Percentiles rank a stretch among this genome's conserved stretches.
Conservation (phyloP, 2,329 filamentous ascomycete genomes). For the Dactylellina drechsleri region DNA sequence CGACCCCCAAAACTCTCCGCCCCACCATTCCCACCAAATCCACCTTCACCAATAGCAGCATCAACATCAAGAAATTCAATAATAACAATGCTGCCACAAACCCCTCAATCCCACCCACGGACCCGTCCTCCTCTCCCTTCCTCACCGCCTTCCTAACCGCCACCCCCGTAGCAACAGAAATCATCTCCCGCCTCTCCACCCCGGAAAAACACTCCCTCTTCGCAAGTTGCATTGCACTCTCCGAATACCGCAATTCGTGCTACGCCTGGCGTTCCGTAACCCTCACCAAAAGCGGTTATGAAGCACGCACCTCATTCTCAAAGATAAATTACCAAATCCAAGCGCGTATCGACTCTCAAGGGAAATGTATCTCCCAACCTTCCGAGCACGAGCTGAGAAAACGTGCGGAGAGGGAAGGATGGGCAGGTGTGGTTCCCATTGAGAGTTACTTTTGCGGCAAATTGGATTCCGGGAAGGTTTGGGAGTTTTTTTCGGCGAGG, state of each 20-base stretch:
- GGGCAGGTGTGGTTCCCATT: constrained; percentile 19
- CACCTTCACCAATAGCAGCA: constrained; percentile 5
- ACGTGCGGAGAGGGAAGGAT: constrained; percentile 25
- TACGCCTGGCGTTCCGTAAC: constrained; percentile 48
- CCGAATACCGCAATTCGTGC: constrained; percentile 41
- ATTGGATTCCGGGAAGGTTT: constrained; percentile 29
- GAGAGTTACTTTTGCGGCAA: constrained; percentile 42
- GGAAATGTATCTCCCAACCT: constrained; percentile 33
- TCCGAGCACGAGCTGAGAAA: constrained; percentile 27
- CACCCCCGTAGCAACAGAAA: constrained; percentile 39
- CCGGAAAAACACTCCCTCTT: constrained; percentile 45
- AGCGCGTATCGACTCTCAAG: constrained; percentile 28
- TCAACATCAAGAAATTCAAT: neutral
- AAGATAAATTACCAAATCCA: constrained; percentile 44
- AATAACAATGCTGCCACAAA: neutral
- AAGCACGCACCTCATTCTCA: constrained; percentile 34
- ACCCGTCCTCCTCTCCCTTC: constrained; percentile 32
- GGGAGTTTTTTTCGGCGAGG: constrained; percentile 47
- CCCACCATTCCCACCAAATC: constrained; percentile 6
- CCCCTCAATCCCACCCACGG: constrained; percentile 35
- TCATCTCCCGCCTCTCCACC: constrained; percentile 48
- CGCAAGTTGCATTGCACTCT: constrained; percentile 35
- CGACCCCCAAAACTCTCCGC: constrained; percentile 6
- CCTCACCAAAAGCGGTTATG: constrained; percentile 41
- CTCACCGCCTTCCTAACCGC: constrained; percentile 42